Evolutionary conservation across 1,284 basidiomycete genomes (phyloP).

Genomic region (Leucoagaricus sp.): DNA sequence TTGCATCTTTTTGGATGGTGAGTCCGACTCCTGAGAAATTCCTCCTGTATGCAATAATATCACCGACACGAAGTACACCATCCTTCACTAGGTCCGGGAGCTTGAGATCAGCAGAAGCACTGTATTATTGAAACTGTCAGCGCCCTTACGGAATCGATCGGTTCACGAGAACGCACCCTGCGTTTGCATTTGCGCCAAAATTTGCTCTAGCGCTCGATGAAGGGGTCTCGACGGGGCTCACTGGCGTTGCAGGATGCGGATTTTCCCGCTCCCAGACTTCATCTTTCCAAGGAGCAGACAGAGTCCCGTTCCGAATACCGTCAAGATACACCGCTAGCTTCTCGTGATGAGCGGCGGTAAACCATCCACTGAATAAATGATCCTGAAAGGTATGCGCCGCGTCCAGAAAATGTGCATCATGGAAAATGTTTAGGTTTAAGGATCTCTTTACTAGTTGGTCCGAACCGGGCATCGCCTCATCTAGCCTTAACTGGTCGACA

Average conservation of each 20-base stretch:
- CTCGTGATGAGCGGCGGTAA: slow-evolving; percentile 42
- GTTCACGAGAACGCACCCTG: background rate
- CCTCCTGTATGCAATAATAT: slow-evolving; percentile 53
- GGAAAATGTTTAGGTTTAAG: slow-evolving; percentile 46
- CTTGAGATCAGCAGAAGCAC: slow-evolving; percentile 42
- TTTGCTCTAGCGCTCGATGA: slow-evolving; percentile 9
- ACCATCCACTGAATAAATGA: slow-evolving; percentile 55
- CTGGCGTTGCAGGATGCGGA: slow-evolving; percentile 4
- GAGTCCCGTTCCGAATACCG: slow-evolving; percentile 42
- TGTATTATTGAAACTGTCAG: too few species aligned
- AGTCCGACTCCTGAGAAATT: slow-evolving; percentile 39
- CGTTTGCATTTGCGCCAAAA: slow-evolving; percentile 4
- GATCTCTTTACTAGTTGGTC: slow-evolving; percentile 18
- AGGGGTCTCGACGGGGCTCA: background rate
- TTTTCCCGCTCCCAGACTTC: slow-evolving; percentile 55
- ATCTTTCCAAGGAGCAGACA: slow-evolving; percentile 63
- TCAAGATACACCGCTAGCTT: slow-evolving; percentile 43
- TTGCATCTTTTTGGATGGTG: slow-evolving; percentile 52
- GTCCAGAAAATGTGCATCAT: slow-evolving; percentile 54
- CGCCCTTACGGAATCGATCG: background rate
- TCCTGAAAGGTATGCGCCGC: slow-evolving; percentile 61
- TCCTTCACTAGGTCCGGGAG: slow-evolving; percentile 45
- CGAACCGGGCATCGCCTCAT: slow-evolving; percentile 31
- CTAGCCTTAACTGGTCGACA: slow-evolving; percentile 35
- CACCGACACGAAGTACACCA: slow-evolving; percentile 47